Conservation (phyloP, 257 asterid genomes). For the Leptodermis oblonga region DNA sequence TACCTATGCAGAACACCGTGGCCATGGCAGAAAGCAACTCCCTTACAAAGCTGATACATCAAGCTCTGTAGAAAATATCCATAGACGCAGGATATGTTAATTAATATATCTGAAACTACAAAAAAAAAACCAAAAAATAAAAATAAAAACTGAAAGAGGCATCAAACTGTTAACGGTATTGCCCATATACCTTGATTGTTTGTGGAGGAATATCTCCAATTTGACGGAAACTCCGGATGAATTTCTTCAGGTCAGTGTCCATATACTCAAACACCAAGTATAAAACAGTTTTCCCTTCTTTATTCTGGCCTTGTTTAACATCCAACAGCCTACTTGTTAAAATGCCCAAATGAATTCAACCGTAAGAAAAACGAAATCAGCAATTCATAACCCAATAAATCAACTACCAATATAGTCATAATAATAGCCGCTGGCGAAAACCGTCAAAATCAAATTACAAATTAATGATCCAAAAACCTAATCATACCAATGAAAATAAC, state of each 20-base stretch:
- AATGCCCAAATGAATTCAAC: not conserved
- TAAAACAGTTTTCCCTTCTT: slow-evolving; percentile 87
- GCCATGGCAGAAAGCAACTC: slow-evolving; percentile 96
- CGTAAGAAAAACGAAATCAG: too few relatives aligned
- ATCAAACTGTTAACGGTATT: too few relatives aligned
- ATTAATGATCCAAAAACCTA: not conserved
- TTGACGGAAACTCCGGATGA: slow-evolving; percentile 65
- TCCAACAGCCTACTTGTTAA: slow-evolving; percentile 60
- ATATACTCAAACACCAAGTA: slow-evolving; percentile 90
- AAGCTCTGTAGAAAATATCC: slow-evolving; percentile 46
- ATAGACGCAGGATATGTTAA: not conserved
- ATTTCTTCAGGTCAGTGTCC: slow-evolving; percentile 92
- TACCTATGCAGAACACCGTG: slow-evolving; percentile 94
- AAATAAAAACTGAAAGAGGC: too few relatives aligned
- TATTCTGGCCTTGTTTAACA: slow-evolving; percentile 83
- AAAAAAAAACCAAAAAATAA: not conserved
- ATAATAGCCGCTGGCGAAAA: too few relatives aligned
- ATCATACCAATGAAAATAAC: not conserved
- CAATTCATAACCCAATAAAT: too few relatives aligned
- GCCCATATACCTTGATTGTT: slow-evolving; percentile 55
- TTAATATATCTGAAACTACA: not conserved
- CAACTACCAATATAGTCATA: too few relatives aligned
- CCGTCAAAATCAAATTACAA: not conserved
- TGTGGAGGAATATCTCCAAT: slow-evolving; percentile 42
- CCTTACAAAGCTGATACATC: slow-evolving; percentile 95